Evolutionary conservation across 140 eudicot genomes (phyloP).

Genomic region (Erigeron philadelphicus): DNA sequence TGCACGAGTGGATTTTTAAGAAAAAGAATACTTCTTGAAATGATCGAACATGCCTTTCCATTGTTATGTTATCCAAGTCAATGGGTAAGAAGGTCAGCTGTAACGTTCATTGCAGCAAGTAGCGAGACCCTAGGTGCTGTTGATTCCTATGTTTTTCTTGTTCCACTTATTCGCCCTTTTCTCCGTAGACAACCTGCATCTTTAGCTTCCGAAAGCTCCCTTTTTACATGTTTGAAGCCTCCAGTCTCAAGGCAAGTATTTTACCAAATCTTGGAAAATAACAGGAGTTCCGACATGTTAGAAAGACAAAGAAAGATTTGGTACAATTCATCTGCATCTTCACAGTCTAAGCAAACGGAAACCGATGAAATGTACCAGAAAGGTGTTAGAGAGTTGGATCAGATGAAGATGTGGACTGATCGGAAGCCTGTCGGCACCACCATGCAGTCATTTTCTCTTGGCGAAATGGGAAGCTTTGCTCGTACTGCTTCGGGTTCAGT

Average conservation of each 20-base stretch:
- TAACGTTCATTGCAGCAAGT: conserved; percentile 74
- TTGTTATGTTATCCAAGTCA: conserved; percentile 86
- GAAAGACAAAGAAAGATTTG: conserved; percentile 97
- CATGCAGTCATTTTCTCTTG: conserved; percentile 35
- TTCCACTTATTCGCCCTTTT: conserved; percentile 83
- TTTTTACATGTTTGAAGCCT: conserved; percentile 72
- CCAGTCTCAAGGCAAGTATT: conserved; percentile 70
- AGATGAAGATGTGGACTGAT: conserved; percentile 64
- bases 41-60: conserved; percentile 86
- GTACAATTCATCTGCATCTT: conserved; percentile 71
- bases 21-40: conserved; percentile 68
- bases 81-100: conserved; percentile 92
- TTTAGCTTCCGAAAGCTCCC: conserved; percentile 69
- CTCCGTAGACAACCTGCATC: conserved; percentile 86
- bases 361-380: conserved; percentile 44
- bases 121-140: conserved; percentile 89
- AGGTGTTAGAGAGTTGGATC: conserved; percentile 61
- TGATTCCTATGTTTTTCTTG: conserved; percentile 86
- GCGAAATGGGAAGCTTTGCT: conserved; percentile 49
- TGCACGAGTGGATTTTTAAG: conserved; percentile 67
- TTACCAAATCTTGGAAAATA: conserved; percentile 67
- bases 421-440: conserved; percentile 32
- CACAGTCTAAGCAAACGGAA: conserved; percentile 61
- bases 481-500: conserved; percentile 39
- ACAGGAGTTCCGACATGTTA: conserved; percentile 86